Evolutionary conservation across 129 eudicot species (phyloP).

Genomic region (Apium graveolens): DNA sequence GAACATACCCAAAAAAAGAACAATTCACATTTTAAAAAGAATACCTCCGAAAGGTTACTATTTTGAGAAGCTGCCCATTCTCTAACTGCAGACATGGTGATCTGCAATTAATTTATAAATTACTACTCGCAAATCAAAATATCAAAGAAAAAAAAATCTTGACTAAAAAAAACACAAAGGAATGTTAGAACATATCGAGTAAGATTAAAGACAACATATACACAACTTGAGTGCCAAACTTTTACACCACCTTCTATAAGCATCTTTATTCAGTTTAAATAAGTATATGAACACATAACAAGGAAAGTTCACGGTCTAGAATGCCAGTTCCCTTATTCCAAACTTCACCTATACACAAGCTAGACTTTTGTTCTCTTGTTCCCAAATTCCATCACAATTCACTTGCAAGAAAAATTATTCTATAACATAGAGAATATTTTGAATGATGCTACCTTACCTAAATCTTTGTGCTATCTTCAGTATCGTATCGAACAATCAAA

Average conservation of each 20-base stretch:
- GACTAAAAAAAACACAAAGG: not conserved
- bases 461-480: not conserved
- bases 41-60: constrained; percentile 80
- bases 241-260: not conserved
- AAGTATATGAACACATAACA: not conserved
- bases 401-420: not conserved
- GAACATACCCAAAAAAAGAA: not conserved
- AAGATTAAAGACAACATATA: not conserved
- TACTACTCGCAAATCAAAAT: not conserved
- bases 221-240: not conserved
- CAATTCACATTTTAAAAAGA: not conserved
- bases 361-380: not conserved
- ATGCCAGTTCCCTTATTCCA: not conserved
- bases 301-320: not conserved
- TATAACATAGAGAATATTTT: not conserved
- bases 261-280: not conserved
- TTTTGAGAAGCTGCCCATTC: constrained; percentile 71
- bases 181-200: not conserved
- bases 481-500: not conserved
- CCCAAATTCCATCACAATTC: not conserved
- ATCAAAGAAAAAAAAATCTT: not conserved
- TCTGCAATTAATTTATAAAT: constrained; percentile 16
- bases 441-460: not conserved
- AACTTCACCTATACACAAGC: not conserved
- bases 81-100: constrained; percentile 56